Conservation (phyloP, 768 basidiomycete species). For the Agrocybe praecox region DNA sequence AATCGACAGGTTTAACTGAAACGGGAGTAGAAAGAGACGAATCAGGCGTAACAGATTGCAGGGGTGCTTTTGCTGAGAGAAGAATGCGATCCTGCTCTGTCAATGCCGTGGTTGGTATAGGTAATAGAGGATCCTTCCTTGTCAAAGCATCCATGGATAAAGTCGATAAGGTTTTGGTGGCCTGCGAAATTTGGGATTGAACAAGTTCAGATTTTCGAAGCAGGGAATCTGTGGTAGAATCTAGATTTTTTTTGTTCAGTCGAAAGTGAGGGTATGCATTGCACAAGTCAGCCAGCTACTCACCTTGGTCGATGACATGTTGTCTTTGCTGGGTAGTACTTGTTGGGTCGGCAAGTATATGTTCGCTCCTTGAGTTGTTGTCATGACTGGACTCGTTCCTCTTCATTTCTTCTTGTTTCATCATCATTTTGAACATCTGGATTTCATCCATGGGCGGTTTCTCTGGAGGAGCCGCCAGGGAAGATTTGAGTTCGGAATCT, state of each 20-base stretch:
- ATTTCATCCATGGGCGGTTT: slow-evolving; percentile 70
- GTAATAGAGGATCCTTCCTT: slow-evolving; percentile 2
- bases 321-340: neutral
- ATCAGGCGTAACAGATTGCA: neutral
- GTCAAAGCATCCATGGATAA: neutral
- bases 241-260: neutral
- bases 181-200: neutral
- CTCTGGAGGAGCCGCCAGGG: slow-evolving; percentile 15
- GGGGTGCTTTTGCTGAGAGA: neutral
- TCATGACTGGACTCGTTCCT: slow-evolving; percentile 1
- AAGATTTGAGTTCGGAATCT: neutral
- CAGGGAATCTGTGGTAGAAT: neutral
- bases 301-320: neutral
- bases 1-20: slow-evolving; percentile 17
- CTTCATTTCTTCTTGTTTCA: slow-evolving; percentile 69
- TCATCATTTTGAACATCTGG: slow-evolving; percentile 79
- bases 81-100: neutral
- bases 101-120: neutral
- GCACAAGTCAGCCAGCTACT: neutral
- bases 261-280: neutral
- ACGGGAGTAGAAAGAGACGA: neutral
- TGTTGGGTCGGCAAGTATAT: neutral
- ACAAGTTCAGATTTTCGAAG: neutral
- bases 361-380: neutral
- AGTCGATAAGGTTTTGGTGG: neutral